Base-by-base conservation (phyloP, 169 alveolate genomes). In the Eimeria mitis region DNA sequence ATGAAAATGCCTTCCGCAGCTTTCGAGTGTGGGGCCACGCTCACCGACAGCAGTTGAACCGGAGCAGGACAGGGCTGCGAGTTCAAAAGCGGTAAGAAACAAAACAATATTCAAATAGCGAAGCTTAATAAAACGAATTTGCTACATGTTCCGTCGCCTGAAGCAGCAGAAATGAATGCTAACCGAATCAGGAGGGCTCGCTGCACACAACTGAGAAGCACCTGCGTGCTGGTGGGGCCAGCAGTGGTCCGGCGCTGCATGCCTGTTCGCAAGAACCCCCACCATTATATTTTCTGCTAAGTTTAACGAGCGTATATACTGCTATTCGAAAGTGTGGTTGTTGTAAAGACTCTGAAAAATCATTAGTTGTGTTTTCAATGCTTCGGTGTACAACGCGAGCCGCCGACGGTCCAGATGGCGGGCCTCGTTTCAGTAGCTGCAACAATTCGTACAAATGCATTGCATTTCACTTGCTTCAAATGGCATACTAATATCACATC, bases 141-240 rank as follows among this genome's bases (percentile, higher is more conserved):
- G 28, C 68, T 73, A 19, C 6, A 40, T 2, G 34, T 6, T 4
- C 34, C 31, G 6, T 40, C 7, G 1, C 34, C 34, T 25, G 83
- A 73, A 79, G 89, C 89, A 79, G 9, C 0, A n/a, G 13, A 25
- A 52, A 79, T 28, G 4, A 34, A n/a, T 47, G 7, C n/a, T 6
- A 47, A 52, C 28, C 23, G 25, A 16, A n/a, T n/a, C 28, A 8
- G 6, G 11, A 11, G 71, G 44, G 37, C 70, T 37, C 0, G 76
- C 75, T 56, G 91, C 78, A 59, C 91, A 59, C 91, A 84, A 49
- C 71, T n/a, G 68, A 79, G 88, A 79, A 79, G 89, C 89, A 61
- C 40, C 54, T 16, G 70, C n/a, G n/a, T n/a, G 16, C 14, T 28
- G 91, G 78, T 61, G 75, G 76, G 91, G 91, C 91, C 75, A 37